Percentiles rank a stretch among this genome's conserved stretches.
Evolutionary conservation across 2,329 filamentous ascomycete genomes (phyloP).

Genomic region (Paecilomyces niveus): DNA sequence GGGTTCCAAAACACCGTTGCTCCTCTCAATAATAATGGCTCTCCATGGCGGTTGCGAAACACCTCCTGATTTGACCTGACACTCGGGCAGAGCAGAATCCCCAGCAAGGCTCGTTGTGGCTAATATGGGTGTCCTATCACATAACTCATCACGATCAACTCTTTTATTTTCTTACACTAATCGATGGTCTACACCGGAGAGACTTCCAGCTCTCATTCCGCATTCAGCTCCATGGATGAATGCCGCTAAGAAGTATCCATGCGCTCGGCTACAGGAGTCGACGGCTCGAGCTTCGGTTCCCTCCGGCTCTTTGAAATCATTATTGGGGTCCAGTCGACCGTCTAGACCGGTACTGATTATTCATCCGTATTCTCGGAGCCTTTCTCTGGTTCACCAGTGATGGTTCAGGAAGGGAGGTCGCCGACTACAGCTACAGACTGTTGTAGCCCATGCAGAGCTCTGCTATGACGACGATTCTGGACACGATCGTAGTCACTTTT

Average conservation of each 20-base stretch:
- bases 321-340: not conserved
- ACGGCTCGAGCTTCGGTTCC: not conserved
- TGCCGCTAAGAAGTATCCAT: not conserved
- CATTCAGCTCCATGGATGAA: not conserved
- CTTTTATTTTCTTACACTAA: not conserved
- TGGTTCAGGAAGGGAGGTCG: too few relatives aligned
- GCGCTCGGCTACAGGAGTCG: not conserved
- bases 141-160: too few relatives aligned
- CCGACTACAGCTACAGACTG: too few relatives aligned
- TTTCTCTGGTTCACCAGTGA: not conserved
- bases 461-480: too few relatives aligned
- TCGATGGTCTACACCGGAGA: not conserved
- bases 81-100: too few relatives aligned
- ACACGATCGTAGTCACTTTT: too few relatives aligned
- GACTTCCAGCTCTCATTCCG: not conserved
- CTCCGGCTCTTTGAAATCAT: not conserved
- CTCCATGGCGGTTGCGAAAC: too few relatives aligned
- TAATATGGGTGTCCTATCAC: too few relatives aligned
- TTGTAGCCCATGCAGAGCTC: too few relatives aligned
- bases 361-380: not conserved
- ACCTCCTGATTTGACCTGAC: too few relatives aligned
- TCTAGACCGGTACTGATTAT: not conserved
- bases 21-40: too few relatives aligned
- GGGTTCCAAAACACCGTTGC: not conserved
- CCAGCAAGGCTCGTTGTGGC: too few relatives aligned